These are phyloP conservation scores for Bryoglossum gracile DNA, from an alignment of 495 filamentous ascomycete genomes.

Conservation along the genomic window DNA sequence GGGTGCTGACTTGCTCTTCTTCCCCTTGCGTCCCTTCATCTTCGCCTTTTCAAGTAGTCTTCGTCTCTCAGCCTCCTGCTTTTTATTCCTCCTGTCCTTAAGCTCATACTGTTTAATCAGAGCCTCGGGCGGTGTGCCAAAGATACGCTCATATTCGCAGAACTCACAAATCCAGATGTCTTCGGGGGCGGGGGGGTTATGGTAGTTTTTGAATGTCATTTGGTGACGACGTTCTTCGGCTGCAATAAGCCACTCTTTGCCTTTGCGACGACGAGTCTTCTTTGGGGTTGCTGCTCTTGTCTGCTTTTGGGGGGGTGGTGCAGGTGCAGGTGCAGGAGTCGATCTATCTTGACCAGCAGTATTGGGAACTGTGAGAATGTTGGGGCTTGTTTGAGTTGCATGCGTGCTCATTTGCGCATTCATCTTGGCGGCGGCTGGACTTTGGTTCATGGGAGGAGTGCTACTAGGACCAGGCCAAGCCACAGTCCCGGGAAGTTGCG, in stretches of 20 bases:
- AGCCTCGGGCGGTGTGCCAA: constrained; percentile 72
- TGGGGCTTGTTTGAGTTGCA: constrained; percentile 56
- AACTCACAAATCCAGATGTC: constrained; percentile 95
- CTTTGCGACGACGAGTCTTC: constrained; percentile 52
- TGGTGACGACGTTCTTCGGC: constrained; percentile 61
- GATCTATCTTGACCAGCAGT: constrained; percentile 32
- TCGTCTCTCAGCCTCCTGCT: constrained; percentile 72
- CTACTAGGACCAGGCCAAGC: constrained; percentile 35
- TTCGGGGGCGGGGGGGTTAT: constrained; percentile 63
- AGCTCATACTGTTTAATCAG: constrained; percentile 89
- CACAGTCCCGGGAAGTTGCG: constrained; percentile 39
- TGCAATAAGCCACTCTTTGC: constrained; percentile 54
- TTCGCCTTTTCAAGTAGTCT: constrained; percentile 88
- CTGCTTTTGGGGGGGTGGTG: constrained; percentile 21
- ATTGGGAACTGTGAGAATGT: constrained; percentile 32
- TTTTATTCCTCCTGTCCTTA: constrained; percentile 81
- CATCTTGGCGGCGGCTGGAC: constrained; percentile 22
- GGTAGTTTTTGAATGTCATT: constrained; percentile 66
- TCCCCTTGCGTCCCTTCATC: constrained; percentile 84
- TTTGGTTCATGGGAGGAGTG: constrained; percentile 17
- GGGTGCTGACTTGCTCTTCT: constrained; percentile 53
- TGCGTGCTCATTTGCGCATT: constrained; percentile 53
- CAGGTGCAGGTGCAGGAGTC: constrained; percentile 28
- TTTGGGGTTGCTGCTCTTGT: constrained; percentile 11
- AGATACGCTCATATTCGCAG: constrained; percentile 83